These are phyloP conservation scores for Silene noctiflora DNA, from an alignment of 179 eudicot genomes.

Conservation along the genomic window DNA sequence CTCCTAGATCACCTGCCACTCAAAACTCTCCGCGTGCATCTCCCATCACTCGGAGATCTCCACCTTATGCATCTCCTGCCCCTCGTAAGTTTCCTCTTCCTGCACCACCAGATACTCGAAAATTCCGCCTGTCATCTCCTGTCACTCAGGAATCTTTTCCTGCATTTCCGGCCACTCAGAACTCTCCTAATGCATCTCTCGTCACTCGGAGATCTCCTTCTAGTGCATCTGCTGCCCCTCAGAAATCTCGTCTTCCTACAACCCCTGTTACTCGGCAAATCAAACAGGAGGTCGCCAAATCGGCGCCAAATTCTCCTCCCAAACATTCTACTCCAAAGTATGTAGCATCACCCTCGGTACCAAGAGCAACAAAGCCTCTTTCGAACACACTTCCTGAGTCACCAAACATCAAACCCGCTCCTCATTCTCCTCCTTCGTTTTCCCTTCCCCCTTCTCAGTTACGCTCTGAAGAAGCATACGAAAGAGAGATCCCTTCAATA, in stretches of 20 bases:
- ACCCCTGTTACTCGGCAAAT: too few species aligned
- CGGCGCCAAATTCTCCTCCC: too few species aligned
- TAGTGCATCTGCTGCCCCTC: too few species aligned
- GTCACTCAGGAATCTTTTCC: not conserved
- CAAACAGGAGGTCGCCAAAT: too few species aligned
- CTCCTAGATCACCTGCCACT: constrained; percentile 5
- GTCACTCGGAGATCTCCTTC: not conserved
- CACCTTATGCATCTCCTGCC: too few species aligned
- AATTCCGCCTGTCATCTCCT: not conserved
- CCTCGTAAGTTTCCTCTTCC: not conserved
- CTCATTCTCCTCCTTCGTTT: constrained; percentile 27
- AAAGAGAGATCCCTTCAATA: constrained; percentile 21
- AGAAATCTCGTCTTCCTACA: too few species aligned
- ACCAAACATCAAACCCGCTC: constrained; percentile 15
- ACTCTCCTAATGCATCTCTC: not conserved
- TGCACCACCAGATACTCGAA: not conserved
- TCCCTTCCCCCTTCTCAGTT: constrained; percentile 32
- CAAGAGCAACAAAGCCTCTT: constrained; percentile 21
- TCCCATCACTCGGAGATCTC: too few species aligned
- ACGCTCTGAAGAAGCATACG: constrained; percentile 18
- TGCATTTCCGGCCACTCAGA: not conserved
- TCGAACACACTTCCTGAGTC: constrained; percentile 30
- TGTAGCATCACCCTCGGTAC: constrained; percentile 18
- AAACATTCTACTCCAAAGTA: too few species aligned
- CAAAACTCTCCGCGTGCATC: not conserved